Percentiles rank a stretch among this genome's conserved stretches.
Evolutionary conservation across 495 filamentous ascomycete species (phyloP).

Genomic region (Penicillium paradoxum): DNA sequence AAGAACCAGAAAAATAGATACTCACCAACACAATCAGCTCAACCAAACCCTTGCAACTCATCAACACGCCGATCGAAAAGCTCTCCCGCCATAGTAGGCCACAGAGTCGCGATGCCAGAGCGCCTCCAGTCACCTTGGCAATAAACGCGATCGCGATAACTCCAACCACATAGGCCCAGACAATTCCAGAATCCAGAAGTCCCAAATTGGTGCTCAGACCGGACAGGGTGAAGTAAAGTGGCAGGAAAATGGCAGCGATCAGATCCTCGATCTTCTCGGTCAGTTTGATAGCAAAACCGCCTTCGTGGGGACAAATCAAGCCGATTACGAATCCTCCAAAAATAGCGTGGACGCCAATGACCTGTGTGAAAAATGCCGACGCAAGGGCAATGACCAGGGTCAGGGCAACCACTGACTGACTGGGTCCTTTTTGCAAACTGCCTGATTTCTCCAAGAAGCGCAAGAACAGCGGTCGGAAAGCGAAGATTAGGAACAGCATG

Average conservation of each 20-base stretch:
- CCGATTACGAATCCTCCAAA: constrained; percentile 88
- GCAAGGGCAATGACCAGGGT: constrained; percentile 74
- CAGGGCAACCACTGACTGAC: constrained; percentile 76
- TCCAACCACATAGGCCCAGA: constrained; percentile 90
- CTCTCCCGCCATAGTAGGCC: constrained; percentile 92
- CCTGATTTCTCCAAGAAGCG: constrained; percentile 68
- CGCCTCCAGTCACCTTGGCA: constrained; percentile 82
- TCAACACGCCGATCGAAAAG: constrained; percentile 83
- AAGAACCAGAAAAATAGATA: neutral
- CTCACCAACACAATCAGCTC: constrained; percentile 91
- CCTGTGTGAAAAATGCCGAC: constrained; percentile 92
- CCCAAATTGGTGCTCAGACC: constrained; percentile 87
- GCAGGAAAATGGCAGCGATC: constrained; percentile 80
- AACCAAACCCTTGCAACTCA: constrained; percentile 97
- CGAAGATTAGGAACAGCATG: constrained; percentile 69
- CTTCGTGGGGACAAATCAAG: constrained; percentile 88
- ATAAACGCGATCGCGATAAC: constrained; percentile 79
- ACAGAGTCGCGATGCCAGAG: constrained; percentile 69
- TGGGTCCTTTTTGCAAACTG: constrained; percentile 84
- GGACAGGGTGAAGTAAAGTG: constrained; percentile 92
- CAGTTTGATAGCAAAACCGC: constrained; percentile 89
- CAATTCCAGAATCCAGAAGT: constrained; percentile 72
- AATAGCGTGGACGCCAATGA: constrained; percentile 88
- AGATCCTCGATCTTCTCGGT: constrained; percentile 97
- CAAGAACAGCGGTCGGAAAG: constrained; percentile 72